Evolutionary conservation across 2,329 filamentous ascomycete species (phyloP), one percentile per base, ranked within the genome.

Genomic region (Drechslerella stenobrocha): DNA sequence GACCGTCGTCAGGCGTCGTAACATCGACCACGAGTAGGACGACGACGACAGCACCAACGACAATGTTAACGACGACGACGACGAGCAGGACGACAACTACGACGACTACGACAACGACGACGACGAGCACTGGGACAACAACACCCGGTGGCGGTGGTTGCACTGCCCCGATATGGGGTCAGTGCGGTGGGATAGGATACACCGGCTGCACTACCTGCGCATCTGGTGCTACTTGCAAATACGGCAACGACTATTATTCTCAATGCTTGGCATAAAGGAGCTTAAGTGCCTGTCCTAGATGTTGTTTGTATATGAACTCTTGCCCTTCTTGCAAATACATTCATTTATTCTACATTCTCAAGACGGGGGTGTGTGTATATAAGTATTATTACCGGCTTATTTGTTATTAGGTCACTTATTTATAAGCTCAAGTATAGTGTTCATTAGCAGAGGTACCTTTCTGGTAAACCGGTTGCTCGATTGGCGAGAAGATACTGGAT

Each of bases 181-280:
- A 58, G 74, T 74, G 74, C 53, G 74, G 74, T 53, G 74, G 75
- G 7, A 53, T 57, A 18, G 69, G 71, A 20, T 70, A 57, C 42
- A 59, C 59, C 46, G 71, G 72, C 1, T 56, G 58, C 13, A 74
- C 70, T 3, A 53, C 48, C 20, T 73, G 71, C 55, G 70, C 50
- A 24, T 57, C 70, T 15, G 67, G 70, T 9, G 64, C 59, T 18
- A 56, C 61, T 37, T 74, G 73, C 51, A 59, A 37, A 7, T 60
- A 69, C n/a, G 42, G 44, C 47, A 72, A 72, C 46, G 48, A 65
- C 6, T 74, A 69, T 35, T 73, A 74, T 44, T 72, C 70, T 18
- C 73, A 74, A 59, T 74, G 73, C 46, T 52, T 70, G 34, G n/a
- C n/a, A n/a, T 59, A 45, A 45, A 23, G 7, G 4, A 13, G 6